Evolutionary conservation across 495 filamentous ascomycete species (phyloP).

Genomic region (Lasiosphaeria ovina): DNA sequence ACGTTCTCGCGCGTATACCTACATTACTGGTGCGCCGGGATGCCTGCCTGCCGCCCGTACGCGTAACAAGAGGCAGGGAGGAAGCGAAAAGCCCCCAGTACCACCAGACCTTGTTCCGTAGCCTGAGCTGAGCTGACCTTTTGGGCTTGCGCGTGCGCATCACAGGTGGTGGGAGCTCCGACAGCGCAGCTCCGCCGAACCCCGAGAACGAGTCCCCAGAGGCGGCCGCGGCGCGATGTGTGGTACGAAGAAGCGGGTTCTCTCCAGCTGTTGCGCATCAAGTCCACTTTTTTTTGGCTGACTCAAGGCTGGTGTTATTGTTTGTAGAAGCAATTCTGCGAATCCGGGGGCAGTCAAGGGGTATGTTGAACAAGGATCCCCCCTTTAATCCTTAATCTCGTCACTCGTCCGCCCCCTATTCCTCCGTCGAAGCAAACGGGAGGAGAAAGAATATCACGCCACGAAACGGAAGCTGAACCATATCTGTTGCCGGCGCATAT

Average conservation of each 20-base stretch:
- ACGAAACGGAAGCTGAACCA: not conserved
- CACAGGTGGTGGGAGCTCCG: constrained; percentile 14
- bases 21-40: too few relatives aligned
- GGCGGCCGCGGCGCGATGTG: constrained; percentile 52
- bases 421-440: too few relatives aligned
- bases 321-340: constrained; percentile 65
- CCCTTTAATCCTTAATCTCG: too few relatives aligned
- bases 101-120: too few relatives aligned
- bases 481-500: constrained; percentile 6
- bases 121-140: not conserved
- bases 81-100: too few relatives aligned
- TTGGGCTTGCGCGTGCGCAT: not conserved
- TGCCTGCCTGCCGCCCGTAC: too few relatives aligned
- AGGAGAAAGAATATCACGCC: too few relatives aligned
- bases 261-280: constrained; percentile 8
- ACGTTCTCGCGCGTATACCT: not conserved
- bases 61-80: not conserved
- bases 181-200: constrained; percentile 24
- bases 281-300: constrained; percentile 13
- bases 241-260: constrained; percentile 38
- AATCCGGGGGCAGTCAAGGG: constrained; percentile 62
- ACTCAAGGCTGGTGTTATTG: constrained; percentile 4
- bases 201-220: constrained; percentile 52
- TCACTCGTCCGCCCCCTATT: too few relatives aligned
- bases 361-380: constrained; percentile 42